phyloP scores from a whole-genome alignment of 495 filamentous ascomycete genomes.

The Penicillium subrubescens region DNA sequence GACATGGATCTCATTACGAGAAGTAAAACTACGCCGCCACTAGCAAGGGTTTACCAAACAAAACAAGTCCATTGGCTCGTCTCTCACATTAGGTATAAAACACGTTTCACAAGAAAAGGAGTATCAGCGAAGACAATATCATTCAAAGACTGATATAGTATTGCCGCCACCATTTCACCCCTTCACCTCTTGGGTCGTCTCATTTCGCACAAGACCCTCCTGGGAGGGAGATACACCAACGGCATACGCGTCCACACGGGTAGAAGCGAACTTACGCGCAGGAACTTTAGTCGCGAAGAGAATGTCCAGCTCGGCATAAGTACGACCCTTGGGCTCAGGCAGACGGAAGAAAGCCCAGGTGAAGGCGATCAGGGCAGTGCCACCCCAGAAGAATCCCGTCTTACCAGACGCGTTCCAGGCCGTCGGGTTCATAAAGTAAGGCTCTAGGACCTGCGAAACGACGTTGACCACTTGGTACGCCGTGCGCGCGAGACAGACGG shows the following conservation, averaged over 20 bases:
- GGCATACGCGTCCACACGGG: slow-evolving; percentile 59
- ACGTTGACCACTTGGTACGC: slow-evolving; percentile 68
- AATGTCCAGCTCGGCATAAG: slow-evolving; percentile 69
- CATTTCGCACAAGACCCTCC: slow-evolving; percentile 20
- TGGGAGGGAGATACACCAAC: slow-evolving; percentile 18
- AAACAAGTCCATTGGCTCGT: background rate
- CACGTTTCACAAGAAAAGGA: background rate
- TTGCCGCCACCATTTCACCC: slow-evolving; percentile 6
- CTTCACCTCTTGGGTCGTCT: slow-evolving; percentile 16
- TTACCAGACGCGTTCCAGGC: slow-evolving; percentile 69
- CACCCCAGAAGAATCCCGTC: slow-evolving; percentile 71
- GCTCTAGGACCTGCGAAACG: slow-evolving; percentile 63
- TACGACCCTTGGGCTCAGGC: slow-evolving; percentile 64
- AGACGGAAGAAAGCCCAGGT: slow-evolving; percentile 70
- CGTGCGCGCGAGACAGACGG: slow-evolving; percentile 62
- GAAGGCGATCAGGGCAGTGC: slow-evolving; percentile 62
- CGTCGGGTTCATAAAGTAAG: slow-evolving; percentile 68
- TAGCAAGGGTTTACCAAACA: background rate
- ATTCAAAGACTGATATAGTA: background rate
- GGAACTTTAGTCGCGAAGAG: slow-evolving; percentile 60
- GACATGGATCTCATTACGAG: background rate
- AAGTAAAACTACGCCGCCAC: background rate
- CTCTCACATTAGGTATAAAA: background rate
- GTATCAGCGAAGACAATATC: background rate
- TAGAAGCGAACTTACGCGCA: slow-evolving; percentile 63